Evolutionary conservation across 2,329 filamentous ascomycete species (phyloP).

Genomic region (Neofusicoccum umdonicola): DNA sequence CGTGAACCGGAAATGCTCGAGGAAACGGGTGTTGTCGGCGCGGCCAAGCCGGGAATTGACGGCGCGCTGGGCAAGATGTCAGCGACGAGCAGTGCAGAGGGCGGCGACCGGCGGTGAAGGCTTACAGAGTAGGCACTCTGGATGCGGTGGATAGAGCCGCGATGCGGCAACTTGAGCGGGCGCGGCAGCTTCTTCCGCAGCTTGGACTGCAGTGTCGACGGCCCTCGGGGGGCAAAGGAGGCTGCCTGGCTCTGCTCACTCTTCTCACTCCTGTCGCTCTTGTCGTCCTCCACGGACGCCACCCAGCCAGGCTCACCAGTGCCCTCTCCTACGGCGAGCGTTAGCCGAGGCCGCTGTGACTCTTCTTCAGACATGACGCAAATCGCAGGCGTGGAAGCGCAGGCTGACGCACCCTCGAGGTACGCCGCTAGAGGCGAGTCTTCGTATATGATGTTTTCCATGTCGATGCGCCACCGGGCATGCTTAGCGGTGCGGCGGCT

Average conservation of each 20-base stretch:
- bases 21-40: constrained; percentile 77
- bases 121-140: constrained; percentile 39
- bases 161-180: constrained; percentile 42
- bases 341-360: constrained; percentile 23
- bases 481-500: constrained; percentile 20
- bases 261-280: not conserved
- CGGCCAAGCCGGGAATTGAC: constrained; percentile 71
- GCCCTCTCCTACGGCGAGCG: constrained; percentile 31
- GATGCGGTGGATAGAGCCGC: constrained; percentile 38
- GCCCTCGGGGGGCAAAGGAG: constrained; percentile 52
- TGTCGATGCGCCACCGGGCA: constrained; percentile 36
- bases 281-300: constrained; percentile 9
- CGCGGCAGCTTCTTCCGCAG: constrained; percentile 50
- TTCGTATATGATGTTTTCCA: constrained; percentile 87
- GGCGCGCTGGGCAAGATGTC: constrained; percentile 52
- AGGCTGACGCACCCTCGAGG: constrained; percentile 68
- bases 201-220: constrained; percentile 48
- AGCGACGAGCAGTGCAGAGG: constrained; percentile 20
- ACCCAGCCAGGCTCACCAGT: constrained; percentile 24
- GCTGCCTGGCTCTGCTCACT: constrained; percentile 11
- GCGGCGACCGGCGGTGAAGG: not conserved
- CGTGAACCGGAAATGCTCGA: constrained; percentile 90
- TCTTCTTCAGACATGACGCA: constrained; percentile 17
- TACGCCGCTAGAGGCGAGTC: constrained; percentile 86
- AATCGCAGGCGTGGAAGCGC: constrained; percentile 16